Percentiles rank a stretch among this genome's conserved stretches.
phyloP scores from a whole-genome alignment of 805 yeast species.

The Kuraishia molischiana region DNA sequence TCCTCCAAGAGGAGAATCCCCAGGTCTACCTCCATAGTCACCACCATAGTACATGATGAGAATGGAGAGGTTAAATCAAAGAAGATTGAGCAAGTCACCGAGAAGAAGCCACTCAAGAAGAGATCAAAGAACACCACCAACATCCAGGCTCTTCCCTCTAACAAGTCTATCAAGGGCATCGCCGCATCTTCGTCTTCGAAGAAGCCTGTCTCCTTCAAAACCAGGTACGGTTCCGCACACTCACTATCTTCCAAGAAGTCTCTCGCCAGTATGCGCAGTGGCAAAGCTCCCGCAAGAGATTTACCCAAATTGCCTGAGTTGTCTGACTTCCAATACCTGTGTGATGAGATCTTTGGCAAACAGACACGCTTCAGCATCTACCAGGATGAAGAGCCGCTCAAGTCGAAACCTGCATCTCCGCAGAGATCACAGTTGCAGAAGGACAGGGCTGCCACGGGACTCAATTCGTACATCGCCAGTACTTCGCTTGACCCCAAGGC shows the following conservation, averaged over 20 bases:
- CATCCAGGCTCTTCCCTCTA: constrained; percentile 13
- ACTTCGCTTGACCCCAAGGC: constrained; percentile 17
- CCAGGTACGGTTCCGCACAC: constrained; percentile 4
- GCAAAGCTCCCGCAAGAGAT: background rate
- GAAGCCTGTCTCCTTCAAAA: constrained; percentile 35
- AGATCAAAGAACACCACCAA: constrained; percentile 6
- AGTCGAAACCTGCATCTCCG: constrained; percentile 2
- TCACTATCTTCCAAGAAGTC: background rate
- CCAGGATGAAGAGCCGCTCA: background rate
- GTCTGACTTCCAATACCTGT: constrained; percentile 3
- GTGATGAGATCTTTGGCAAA: constrained; percentile 3
- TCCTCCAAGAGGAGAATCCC: constrained; percentile 8
- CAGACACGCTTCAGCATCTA: background rate
- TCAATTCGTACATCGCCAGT: constrained; percentile 3
- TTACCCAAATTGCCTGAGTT: background rate
- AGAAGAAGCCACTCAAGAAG: constrained; percentile 10
- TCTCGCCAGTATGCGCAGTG: background rate
- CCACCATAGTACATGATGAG: constrained; percentile 22
- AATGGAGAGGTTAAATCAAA: constrained; percentile 19
- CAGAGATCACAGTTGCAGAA: constrained; percentile 3
- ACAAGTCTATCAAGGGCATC: constrained; percentile 19
- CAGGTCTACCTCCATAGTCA: constrained; percentile 19
- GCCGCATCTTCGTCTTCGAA: constrained; percentile 39
- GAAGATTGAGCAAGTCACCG: constrained; percentile 19
- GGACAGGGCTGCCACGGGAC: background rate